Percentiles rank a stretch among this genome's conserved stretches.
These are phyloP conservation scores for Xylaria cubensis DNA, from an alignment of 495 filamentous ascomycete species.

Conservation along the genomic window DNA sequence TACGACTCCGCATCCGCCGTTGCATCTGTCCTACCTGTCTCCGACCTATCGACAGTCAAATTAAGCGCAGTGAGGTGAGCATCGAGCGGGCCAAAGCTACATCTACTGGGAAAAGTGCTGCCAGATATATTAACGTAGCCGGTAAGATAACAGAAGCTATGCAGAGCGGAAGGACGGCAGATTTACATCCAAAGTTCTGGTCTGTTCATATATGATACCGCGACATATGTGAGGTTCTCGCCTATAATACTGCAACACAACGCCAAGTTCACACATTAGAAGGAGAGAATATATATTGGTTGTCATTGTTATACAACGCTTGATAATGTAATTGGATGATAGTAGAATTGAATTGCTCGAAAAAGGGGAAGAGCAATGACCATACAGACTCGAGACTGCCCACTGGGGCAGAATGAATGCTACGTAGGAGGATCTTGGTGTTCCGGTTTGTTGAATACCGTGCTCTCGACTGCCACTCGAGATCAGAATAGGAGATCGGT, in stretches of 20 bases:
- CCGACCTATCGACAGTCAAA: neutral
- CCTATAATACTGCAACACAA: neutral
- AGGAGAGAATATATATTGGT: neutral
- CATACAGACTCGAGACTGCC: too few relatives aligned
- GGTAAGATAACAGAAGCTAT: neutral
- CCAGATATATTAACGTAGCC: neutral
- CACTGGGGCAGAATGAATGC: neutral
- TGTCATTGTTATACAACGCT: neutral
- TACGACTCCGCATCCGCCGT: neutral
- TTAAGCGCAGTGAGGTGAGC: neutral
- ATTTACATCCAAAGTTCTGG: neutral
- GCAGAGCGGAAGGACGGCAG: neutral
- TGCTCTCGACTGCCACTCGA: neutral
- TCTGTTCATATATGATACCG: neutral
- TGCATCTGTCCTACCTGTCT: constrained; percentile 5
- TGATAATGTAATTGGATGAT: neutral
- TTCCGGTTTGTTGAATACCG: neutral
- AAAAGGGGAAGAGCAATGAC: neutral
- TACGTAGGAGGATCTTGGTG: neutral
- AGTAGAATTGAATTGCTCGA: neutral
- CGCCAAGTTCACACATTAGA: neutral
- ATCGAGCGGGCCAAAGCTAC: neutral
- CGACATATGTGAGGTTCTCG: neutral
- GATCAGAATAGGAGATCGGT: neutral
- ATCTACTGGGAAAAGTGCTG: neutral